Percentiles rank a stretch among this genome's conserved stretches.
phyloP scores from a whole-genome alignment of 2,329 filamentous ascomycete genomes.

The Clonostachys rhizophaga region DNA sequence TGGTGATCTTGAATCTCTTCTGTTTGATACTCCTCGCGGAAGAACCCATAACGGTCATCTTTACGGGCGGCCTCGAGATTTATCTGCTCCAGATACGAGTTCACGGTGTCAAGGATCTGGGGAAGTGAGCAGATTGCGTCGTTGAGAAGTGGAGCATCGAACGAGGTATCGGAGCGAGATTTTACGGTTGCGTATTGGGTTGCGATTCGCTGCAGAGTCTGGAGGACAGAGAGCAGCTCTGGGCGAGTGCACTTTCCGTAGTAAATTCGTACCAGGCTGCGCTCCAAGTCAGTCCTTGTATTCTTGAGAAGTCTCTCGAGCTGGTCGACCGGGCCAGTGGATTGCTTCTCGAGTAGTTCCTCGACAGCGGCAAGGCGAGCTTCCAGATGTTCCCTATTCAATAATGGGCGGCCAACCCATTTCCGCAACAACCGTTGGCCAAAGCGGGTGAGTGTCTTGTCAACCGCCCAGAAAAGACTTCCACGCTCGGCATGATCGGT shows the following conservation, averaged over 20 bases:
- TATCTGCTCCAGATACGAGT: constrained; percentile 76
- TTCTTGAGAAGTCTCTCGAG: constrained; percentile 67
- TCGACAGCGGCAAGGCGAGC: constrained; percentile 80
- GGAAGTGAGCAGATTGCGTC: constrained; percentile 73
- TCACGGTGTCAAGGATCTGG: constrained; percentile 66
- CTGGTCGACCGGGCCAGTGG: constrained; percentile 65
- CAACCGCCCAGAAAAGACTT: constrained; percentile 91
- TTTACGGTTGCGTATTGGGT: constrained; percentile 70
- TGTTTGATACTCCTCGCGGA: constrained; percentile 80
- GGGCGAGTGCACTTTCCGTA: constrained; percentile 93
- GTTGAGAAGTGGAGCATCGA: constrained; percentile 64
- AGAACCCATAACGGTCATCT: constrained; percentile 93
- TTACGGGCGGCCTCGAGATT: constrained; percentile 76
- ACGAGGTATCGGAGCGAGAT: constrained; percentile 62
- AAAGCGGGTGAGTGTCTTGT: constrained; percentile 87
- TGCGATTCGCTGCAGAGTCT: constrained; percentile 78
- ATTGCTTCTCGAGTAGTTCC: constrained; percentile 70
- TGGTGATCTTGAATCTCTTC: constrained; percentile 88
- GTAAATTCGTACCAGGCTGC: constrained; percentile 90
- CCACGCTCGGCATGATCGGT: constrained; percentile 83
- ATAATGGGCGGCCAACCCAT: constrained; percentile 88
- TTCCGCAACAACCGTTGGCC: constrained; percentile 84
- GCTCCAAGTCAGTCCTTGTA: constrained; percentile 80
- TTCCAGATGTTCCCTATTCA: constrained; percentile 71
- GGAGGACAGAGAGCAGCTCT: constrained; percentile 79